These are phyloP conservation scores for Tolypocladium ovalisporum DNA, from an alignment of 2,329 filamentous ascomycete genomes.

Conservation along the genomic window DNA sequence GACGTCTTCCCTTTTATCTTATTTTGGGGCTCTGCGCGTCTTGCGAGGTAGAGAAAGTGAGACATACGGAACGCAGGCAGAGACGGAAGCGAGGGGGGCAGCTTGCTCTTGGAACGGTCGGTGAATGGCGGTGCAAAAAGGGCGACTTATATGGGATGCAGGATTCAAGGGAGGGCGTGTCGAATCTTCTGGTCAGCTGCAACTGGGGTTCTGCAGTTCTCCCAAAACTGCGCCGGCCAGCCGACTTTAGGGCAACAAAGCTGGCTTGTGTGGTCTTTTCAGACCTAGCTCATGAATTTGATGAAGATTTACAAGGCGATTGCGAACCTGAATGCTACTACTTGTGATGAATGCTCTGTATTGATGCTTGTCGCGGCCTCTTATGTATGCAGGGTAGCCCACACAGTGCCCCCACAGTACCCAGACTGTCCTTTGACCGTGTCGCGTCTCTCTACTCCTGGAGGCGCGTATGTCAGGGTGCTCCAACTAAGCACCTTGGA, in stretches of 20 bases:
- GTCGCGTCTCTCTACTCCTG: not conserved
- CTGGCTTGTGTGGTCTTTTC: not conserved
- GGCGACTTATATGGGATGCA: not conserved
- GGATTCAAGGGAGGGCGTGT: not conserved
- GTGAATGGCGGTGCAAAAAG: conserved; percentile 1
- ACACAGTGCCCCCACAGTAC: not conserved
- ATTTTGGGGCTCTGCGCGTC: not conserved
- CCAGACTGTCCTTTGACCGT: not conserved
- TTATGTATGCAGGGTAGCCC: not conserved
- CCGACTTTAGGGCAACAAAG: not conserved
- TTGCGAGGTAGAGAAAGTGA: not conserved
- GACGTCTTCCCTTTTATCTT: not conserved
- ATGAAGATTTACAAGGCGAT: not conserved
- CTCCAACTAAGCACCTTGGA: not conserved
- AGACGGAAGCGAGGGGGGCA: not conserved
- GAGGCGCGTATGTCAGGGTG: not conserved
- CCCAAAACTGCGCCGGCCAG: not conserved
- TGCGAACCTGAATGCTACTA: too few relatives aligned
- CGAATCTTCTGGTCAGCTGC: not conserved
- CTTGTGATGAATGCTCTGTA: not conserved
- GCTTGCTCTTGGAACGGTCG: not conserved
- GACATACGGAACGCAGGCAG: not conserved
- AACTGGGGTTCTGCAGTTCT: not conserved
- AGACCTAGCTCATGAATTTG: conserved; percentile 5
- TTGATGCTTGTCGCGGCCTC: not conserved